A percentile compares a stretch with the other conserved stretches of the same genome.
phyloP scores from a whole-genome alignment of 1,284 basidiomycete species.

The Meira miltonrushii region DNA sequence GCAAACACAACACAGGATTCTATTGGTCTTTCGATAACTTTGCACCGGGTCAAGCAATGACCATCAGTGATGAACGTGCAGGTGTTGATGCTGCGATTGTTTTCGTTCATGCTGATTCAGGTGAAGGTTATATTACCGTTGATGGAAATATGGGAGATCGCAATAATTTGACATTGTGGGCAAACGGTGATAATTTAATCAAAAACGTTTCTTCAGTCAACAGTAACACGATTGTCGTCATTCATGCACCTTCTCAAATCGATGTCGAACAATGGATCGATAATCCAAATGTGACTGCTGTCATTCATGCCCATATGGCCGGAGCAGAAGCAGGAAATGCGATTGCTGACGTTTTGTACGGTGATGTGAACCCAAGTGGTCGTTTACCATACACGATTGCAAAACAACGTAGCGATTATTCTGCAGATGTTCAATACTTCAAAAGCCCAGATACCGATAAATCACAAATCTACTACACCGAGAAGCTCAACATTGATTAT shows the following conservation, averaged over 20 bases:
- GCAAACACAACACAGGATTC: slow-evolving; percentile 59
- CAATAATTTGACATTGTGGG: slow-evolving; percentile 75
- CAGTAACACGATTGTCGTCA: slow-evolving; percentile 41
- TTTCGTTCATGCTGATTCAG: slow-evolving; percentile 57
- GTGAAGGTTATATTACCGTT: slow-evolving; percentile 55
- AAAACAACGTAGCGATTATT: slow-evolving; percentile 31
- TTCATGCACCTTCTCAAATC: slow-evolving; percentile 34
- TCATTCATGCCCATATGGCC: slow-evolving; percentile 35
- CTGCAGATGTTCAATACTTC: slow-evolving; percentile 33
- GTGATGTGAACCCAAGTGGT: slow-evolving; percentile 38
- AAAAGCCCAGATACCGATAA: slow-evolving; percentile 19
- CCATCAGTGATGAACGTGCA: slow-evolving; percentile 26
- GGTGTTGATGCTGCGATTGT: slow-evolving; percentile 59
- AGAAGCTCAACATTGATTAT: slow-evolving; percentile 36
- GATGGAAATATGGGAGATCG: slow-evolving; percentile 66
- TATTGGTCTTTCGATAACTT: slow-evolving; percentile 63
- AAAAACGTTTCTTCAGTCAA: slow-evolving; percentile 22
- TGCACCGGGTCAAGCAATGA: slow-evolving; percentile 27
- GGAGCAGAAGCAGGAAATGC: slow-evolving; percentile 38
- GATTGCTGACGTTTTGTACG: slow-evolving; percentile 36
- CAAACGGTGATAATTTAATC: slow-evolving; percentile 61
- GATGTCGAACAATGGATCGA: slow-evolving; percentile 36
- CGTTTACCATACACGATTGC: slow-evolving; percentile 44
- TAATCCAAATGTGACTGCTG: slow-evolving; percentile 43
- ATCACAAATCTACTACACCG: slow-evolving; percentile 33